Evolutionary conservation across 2,329 filamentous ascomycete genomes (phyloP).

Genomic region (Nemania serpens): DNA sequence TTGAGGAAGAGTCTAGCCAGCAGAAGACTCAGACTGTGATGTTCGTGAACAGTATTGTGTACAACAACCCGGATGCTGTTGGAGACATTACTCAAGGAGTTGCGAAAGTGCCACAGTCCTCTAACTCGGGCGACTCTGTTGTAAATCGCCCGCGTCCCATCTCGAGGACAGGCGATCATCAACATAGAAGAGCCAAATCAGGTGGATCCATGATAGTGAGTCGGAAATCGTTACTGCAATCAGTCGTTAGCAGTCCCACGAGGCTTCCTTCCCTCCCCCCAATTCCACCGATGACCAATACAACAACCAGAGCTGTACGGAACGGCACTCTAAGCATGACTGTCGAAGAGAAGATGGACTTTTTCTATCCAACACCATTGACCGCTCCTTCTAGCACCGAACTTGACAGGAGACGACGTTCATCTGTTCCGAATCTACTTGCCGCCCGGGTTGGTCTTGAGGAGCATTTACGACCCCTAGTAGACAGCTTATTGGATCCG

Average conservation of each 20-base stretch:
- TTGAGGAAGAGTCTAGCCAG: conserved; percentile 36
- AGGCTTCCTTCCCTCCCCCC: conserved; percentile 58
- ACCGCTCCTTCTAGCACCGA: conserved; percentile 30
- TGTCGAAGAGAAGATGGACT: conserved; percentile 60
- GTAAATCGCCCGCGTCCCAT: conserved; percentile 62
- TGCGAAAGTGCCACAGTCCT: conserved; percentile 38
- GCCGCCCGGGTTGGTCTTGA: conserved; percentile 41
- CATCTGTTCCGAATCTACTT: conserved; percentile 53
- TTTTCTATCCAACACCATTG: conserved; percentile 52
- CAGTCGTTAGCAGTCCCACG: conserved; percentile 51
- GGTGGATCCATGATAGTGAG: conserved; percentile 50
- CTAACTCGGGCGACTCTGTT: conserved; percentile 46
- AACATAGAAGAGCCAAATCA: conserved; percentile 56
- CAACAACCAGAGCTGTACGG: conserved; percentile 48
- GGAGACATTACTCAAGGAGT: conserved; percentile 54
- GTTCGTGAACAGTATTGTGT: conserved; percentile 61
- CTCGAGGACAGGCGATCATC: conserved; percentile 51
- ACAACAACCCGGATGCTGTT: conserved; percentile 56
- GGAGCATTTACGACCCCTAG: conserved; percentile 31
- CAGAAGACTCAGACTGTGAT: conserved; percentile 55
- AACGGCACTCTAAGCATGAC: conserved; percentile 64
- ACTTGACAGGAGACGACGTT: conserved; percentile 39
- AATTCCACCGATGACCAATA: conserved; percentile 50
- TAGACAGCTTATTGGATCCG: conserved; percentile 33
- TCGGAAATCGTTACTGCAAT: conserved; percentile 52